Base-by-base conservation (phyloP, 148 eudicot genomes). In the Pouteria glomerata region DNA sequence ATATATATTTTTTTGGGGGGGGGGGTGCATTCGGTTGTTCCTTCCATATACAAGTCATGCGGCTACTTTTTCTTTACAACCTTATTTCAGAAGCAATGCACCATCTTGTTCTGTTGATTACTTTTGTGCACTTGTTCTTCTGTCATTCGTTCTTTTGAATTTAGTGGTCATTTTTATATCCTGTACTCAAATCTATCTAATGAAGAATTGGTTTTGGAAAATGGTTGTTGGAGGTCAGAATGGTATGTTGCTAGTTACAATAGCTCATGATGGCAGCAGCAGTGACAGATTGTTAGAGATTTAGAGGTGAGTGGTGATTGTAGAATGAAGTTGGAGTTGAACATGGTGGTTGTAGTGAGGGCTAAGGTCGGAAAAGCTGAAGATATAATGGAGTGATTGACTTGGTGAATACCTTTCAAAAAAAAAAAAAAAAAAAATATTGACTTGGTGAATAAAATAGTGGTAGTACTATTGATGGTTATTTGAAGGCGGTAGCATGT, bases 401-500 rank as follows among this genome's bases (percentile, higher is more conserved):
- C 24, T 8, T 29, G 70, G 33, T 45, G 70, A 3, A 31, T 30
- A 41, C 11, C 33, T 5, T 67, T 8, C n/a, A n/a, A n/a, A n/a
- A n/a, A n/a, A n/a, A n/a, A n/a, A n/a, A n/a, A n/a, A n/a, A n/a
- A n/a, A n/a, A n/a, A n/a, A n/a, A n/a, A n/a, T n/a, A n/a, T n/a
- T n/a, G n/a, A n/a, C n/a, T n/a, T n/a, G n/a, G n/a, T n/a, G n/a
- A n/a, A n/a, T n/a, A n/a, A n/a, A n/a, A n/a, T n/a, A n/a, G 35
- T 34, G 24, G 58, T 50, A 27, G 57, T 67, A 10, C 57, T 18
- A 21, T 15, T 66, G 56, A 27, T 29, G 53, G 37, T 47, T n/a
- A 31, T 37, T 31, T 66, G 70, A 66, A 66, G 70, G 53, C 19
- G 69, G 53, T 66, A 18, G 55, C n/a, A 6, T 45, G 16, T 21